phyloP scores from a whole-genome alignment of 257 asterid genomes.

The Capsicum chinense region DNA sequence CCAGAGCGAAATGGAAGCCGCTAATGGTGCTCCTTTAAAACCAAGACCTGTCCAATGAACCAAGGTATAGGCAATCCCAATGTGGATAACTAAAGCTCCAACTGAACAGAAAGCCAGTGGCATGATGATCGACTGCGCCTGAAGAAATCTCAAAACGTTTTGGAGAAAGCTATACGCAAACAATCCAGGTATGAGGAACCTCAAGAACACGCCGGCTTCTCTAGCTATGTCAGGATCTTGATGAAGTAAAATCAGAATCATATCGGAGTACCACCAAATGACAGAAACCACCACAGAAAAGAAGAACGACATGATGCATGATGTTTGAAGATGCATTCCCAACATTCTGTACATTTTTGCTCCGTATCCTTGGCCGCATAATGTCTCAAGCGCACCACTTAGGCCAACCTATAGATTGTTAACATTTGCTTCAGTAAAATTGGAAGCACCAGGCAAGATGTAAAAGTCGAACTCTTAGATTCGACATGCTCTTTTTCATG shows the following conservation, averaged over 20 bases:
- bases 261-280: conserved; percentile 21
- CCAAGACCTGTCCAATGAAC: conserved; percentile 54
- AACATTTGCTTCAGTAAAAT: neutral
- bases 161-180: conserved; percentile 67
- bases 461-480: neutral
- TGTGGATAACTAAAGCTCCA: conserved; percentile 54
- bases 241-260: neutral
- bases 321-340: conserved; percentile 74
- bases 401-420: conserved; percentile 60
- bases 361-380: conserved; percentile 86
- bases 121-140: conserved; percentile 58
- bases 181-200: conserved; percentile 70
- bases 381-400: conserved; percentile 86
- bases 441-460: neutral
- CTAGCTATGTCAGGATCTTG: conserved; percentile 21
- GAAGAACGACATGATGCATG: conserved; percentile 26
- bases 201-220: conserved; percentile 59
- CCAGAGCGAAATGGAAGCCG: conserved; percentile 71
- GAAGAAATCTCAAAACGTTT: conserved; percentile 69
- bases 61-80: conserved; percentile 54
- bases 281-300: neutral
- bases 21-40: conserved; percentile 65
- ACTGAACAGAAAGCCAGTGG: conserved; percentile 63
- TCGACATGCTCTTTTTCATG: neutral
- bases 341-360: conserved; percentile 58